Percentiles rank a stretch among this genome's conserved stretches.
phyloP scores from a whole-genome alignment of 345 rosid species.

The Physaria fendleri region DNA sequence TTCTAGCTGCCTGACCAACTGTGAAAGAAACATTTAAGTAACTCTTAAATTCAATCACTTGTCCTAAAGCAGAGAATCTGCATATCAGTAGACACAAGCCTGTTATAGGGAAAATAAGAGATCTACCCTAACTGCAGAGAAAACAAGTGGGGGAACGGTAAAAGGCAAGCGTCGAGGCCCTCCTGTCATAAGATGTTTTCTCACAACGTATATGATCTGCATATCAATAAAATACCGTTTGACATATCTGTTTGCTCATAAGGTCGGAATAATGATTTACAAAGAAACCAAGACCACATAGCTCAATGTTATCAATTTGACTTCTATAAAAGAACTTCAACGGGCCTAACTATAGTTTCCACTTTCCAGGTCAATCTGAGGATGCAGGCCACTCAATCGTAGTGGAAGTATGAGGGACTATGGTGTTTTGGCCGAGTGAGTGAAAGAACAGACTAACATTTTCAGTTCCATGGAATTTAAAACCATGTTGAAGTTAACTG shows the following conservation, averaged over 20 bases:
- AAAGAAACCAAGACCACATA: neutral
- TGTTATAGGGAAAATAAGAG: constrained; percentile 6
- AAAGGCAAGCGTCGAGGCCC: constrained; percentile 70
- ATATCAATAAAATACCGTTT: constrained; percentile 6
- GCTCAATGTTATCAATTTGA: neutral
- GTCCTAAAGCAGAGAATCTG: neutral
- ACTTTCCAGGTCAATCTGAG: neutral
- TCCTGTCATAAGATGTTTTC: constrained; percentile 69
- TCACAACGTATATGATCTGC: constrained; percentile 69
- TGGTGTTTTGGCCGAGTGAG: neutral
- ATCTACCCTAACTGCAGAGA: constrained; percentile 68
- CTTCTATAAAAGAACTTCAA: neutral
- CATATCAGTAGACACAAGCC: neutral
- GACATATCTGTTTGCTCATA: neutral
- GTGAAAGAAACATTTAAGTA: constrained; percentile 24
- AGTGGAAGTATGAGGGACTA: neutral
- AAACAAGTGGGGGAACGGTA: constrained; percentile 69
- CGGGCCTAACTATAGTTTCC: neutral
- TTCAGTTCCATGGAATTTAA: neutral
- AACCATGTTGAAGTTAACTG: neutral
- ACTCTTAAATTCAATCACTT: constrained; percentile 3
- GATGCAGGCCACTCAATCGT: neutral
- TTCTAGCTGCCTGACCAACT: constrained; percentile 73
- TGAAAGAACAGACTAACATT: neutral
- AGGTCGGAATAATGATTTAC: neutral